phyloP scores from a whole-genome alignment of 495 filamentous ascomycete genomes.

The Hamigera avellanea region DNA sequence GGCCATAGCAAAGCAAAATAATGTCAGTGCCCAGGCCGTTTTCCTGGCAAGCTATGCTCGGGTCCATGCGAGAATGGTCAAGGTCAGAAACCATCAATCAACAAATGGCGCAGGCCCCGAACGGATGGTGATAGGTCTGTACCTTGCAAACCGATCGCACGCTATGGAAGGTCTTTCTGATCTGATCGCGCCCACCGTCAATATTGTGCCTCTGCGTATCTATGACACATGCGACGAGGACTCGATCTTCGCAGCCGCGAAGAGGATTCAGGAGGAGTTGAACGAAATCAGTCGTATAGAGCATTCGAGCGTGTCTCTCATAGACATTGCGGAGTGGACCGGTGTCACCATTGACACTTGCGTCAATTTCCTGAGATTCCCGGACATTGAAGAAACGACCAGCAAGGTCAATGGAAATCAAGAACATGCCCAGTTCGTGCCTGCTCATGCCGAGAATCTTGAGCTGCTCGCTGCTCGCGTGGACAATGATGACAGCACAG shows the following conservation, averaged over 20 bases:
- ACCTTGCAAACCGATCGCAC: slow-evolving; percentile 24
- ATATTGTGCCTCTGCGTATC: slow-evolving; percentile 23
- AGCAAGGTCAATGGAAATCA: not conserved
- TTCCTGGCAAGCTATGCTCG: slow-evolving; percentile 25
- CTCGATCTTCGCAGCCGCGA: slow-evolving; percentile 14
- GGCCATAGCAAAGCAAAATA: slow-evolving; percentile 13
- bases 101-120: slow-evolving; percentile 1
- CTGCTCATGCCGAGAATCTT: slow-evolving; percentile 1
- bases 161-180: slow-evolving; percentile 16
- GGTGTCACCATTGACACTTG: slow-evolving; percentile 22
- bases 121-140: slow-evolving; percentile 17
- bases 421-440: slow-evolving; percentile 5
- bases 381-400: slow-evolving; percentile 9
- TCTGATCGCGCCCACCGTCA: slow-evolving; percentile 21
- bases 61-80: slow-evolving; percentile 12
- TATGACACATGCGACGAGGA: slow-evolving; percentile 8
- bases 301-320: slow-evolving; percentile 18
- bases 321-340: slow-evolving; percentile 26
- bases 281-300: slow-evolving; percentile 19
- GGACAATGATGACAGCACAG: too few relatives aligned
- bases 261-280: slow-evolving; percentile 20
- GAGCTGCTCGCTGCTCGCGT: too few relatives aligned
- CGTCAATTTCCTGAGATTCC: slow-evolving; percentile 26
- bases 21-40: slow-evolving; percentile 22
- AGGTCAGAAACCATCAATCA: not conserved